Evolutionary conservation across 768 basidiomycete species (phyloP), one percentile per base, ranked within the genome.

Genomic region (Phylloporus rhodoxanthus): DNA sequence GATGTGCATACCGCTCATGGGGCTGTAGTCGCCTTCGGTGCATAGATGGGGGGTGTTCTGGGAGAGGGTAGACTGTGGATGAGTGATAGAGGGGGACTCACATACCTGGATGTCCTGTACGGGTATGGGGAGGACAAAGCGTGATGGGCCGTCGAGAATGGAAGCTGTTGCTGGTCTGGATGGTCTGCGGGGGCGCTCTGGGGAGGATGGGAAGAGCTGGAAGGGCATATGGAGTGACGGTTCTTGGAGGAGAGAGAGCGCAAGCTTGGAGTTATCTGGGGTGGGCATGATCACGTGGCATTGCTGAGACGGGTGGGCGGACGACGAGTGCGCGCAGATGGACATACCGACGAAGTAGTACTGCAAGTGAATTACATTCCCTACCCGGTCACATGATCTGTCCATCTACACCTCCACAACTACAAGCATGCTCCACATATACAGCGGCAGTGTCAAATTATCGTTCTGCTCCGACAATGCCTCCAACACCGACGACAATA

Each of bases 381-480:
- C 55, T 52, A 58, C 43, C 38, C 36, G 34, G 57, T 62, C 61
- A 62, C 61, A 50, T 65, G 61, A 64, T 47, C 25, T 26, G 3
- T 7, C 7, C 25, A 26, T 26, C 52, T 59, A 62, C 51, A 54
- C 55, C 47, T 71, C 74, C 7, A 76, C 72, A 43, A 92, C 68
- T 28, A 84, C 83, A 29, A 92, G 72, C 70, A 91, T 74, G 63
- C 88, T 87, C 92, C 93, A 99, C 74, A 94, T 84, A 67, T 87
- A 98, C 68, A 98, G 70, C n/a, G 96, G 95, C 54, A 99, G 73
- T 36, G 90, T 91, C 57, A 99, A 75, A 69, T 99, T 99, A 70
- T 99, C 96, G 69, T 98, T 98, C 70, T 99, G 96, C 63, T 86
- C 85, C 17, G 91, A 91, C 49, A 93, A 68, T 14, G 92, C 96